phyloP scores from a whole-genome alignment of 352 stramenopile genomes.

The Thraustochytrium striatum region DNA sequence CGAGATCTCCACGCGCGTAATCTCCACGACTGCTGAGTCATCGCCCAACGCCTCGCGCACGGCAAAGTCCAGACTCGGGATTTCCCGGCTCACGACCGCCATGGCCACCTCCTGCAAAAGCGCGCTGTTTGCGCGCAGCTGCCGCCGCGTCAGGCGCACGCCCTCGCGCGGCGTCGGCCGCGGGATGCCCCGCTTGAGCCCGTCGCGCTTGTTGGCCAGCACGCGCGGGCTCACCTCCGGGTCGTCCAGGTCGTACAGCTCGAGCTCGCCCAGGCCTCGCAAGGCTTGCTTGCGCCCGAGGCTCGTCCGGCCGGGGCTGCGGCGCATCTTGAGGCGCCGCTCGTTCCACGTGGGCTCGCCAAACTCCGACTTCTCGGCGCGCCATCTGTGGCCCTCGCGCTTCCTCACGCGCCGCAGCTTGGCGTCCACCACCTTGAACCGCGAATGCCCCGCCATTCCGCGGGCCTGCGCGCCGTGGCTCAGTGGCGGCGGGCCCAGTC shows the following conservation, averaged over 20 bases:
- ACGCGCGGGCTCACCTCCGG: slow-evolving; percentile 1
- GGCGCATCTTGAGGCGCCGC: neutral
- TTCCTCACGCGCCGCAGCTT: neutral
- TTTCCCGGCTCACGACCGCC: slow-evolving; percentile 16
- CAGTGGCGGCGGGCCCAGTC: neutral
- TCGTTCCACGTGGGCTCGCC: neutral
- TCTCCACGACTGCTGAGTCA: slow-evolving; percentile 2
- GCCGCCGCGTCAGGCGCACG: neutral
- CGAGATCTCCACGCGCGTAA: neutral
- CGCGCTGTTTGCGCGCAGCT: neutral
- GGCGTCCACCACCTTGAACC: neutral
- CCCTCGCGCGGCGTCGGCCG: neutral
- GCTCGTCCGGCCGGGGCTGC: neutral
- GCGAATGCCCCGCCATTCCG: slow-evolving; percentile 3
- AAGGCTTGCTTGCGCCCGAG: slow-evolving; percentile 26
- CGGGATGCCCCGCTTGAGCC: slow-evolving; percentile 7
- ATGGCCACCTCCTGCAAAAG: neutral
- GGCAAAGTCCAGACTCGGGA: neutral
- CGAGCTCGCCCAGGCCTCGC: slow-evolving; percentile 12
- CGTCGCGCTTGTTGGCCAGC: neutral
- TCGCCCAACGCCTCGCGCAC: neutral
- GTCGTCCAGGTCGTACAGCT: slow-evolving; percentile 14
- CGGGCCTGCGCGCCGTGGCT: neutral
- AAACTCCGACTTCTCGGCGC: neutral
- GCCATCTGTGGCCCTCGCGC: neutral